phyloP scores from a whole-genome alignment of 108 stramenopile genomes.

The Nitzschia sp. region DNA sequence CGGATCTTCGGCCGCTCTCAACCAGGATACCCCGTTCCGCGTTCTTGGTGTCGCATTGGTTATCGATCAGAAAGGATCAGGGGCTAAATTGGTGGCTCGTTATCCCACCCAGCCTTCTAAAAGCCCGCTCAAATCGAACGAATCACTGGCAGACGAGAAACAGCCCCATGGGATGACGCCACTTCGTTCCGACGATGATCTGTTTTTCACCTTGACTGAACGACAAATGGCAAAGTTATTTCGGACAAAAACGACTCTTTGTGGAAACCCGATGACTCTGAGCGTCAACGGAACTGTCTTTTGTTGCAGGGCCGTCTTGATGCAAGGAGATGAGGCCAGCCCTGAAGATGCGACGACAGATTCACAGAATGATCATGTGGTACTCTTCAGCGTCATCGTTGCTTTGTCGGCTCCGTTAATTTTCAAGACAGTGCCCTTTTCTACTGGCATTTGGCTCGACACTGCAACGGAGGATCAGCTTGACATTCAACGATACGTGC shows the following conservation, averaged over 20 bases:
- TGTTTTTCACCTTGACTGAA: constrained; percentile 79
- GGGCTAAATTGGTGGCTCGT: constrained; percentile 71
- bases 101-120: constrained; percentile 69
- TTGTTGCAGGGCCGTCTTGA: constrained; percentile 77
- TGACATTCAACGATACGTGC: constrained; percentile 32
- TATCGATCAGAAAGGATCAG: constrained; percentile 76
- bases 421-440: constrained; percentile 24
- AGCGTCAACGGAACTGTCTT: constrained; percentile 79
- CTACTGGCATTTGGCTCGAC: constrained; percentile 13
- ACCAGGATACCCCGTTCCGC: constrained; percentile 33
- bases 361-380: constrained; percentile 15
- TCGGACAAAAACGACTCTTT: constrained; percentile 77
- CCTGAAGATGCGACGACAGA: neutral
- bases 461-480: constrained; percentile 19
- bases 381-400: constrained; percentile 78
- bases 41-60: constrained; percentile 80
- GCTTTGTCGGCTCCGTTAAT: constrained; percentile 52
- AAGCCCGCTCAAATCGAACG: constrained; percentile 4
- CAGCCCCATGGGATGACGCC: no score
- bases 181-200: constrained; percentile 49
- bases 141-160: neutral
- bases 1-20: neutral
- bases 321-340: constrained; percentile 35
- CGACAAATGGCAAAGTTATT: constrained; percentile 84
- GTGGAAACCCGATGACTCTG: constrained; percentile 81